Percentiles rank a stretch among this genome's conserved stretches.
Evolutionary conservation across 257 asterid species (phyloP).

Genomic region (Misopates orontium): DNA sequence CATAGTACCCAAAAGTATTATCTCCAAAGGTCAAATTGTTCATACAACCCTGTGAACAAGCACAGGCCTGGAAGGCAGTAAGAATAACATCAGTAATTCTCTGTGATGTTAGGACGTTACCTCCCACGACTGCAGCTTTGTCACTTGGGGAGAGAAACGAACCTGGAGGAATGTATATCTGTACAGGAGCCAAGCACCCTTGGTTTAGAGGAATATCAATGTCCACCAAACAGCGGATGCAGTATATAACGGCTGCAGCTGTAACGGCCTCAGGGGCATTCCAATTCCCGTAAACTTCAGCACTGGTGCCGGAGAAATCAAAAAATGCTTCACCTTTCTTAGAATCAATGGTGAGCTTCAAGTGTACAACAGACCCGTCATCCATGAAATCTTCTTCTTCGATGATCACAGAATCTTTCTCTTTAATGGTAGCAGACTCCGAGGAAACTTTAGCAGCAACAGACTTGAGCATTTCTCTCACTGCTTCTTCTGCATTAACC

Average conservation of each 20-base stretch:
- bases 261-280: constrained; percentile 99
- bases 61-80: constrained; percentile 91
- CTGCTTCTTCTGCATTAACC: constrained; percentile 91
- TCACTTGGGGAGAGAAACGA: constrained; percentile 92
- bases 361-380: constrained; percentile 78
- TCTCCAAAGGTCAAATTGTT: constrained; percentile 93
- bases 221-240: constrained; percentile 81
- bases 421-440: constrained; percentile 28
- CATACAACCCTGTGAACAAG: constrained; percentile 98
- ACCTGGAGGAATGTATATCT: constrained; percentile 74
- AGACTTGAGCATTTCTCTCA: constrained; percentile 90
- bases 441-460: constrained; percentile 57
- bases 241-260: constrained; percentile 92
- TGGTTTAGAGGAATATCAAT: constrained; percentile 95
- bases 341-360: constrained; percentile 72
- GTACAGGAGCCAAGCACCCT: constrained; percentile 93
- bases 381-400: constrained; percentile 98
- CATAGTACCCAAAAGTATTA: constrained; percentile 81
- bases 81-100: constrained; percentile 87
- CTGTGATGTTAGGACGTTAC: constrained; percentile 92
- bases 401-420: constrained; percentile 48
- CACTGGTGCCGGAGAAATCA: constrained; percentile 89
- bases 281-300: constrained; percentile 98
- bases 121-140: constrained; percentile 93
- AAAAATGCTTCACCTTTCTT: constrained; percentile 80